Conservation (phyloP, 202 grass and related monocot genomes). For the Schoenoplectus triqueter region DNA sequence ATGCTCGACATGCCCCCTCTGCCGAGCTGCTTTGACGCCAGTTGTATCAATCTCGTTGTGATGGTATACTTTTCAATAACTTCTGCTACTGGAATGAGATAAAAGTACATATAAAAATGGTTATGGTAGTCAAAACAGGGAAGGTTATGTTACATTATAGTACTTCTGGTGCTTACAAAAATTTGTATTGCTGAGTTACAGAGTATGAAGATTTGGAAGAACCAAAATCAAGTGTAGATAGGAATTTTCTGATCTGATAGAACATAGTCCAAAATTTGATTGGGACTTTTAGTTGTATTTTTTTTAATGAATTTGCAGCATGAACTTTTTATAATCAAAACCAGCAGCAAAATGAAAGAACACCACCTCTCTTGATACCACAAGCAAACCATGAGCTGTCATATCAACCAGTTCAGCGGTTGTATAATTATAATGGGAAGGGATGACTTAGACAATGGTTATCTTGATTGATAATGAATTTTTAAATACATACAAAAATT, state of each 20-base stretch:
- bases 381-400: background rate
- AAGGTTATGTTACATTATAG: no score
- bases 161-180: no score
- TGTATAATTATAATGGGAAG: background rate
- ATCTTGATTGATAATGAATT: no score
- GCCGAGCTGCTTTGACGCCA: conserved; percentile 27
- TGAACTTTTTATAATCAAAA: background rate
- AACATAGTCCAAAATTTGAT: background rate
- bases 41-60: background rate
- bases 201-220: background rate
- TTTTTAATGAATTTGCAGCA: background rate
- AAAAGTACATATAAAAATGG: no score
- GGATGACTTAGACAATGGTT: no score
- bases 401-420: background rate
- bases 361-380: background rate
- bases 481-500: no score
- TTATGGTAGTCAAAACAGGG: no score
- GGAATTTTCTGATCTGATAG: background rate
- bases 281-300: background rate
- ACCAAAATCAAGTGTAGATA: background rate
- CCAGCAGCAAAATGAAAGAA: background rate
- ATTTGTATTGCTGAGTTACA: no score
- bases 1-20: conserved; percentile 37
- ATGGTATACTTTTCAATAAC: background rate
- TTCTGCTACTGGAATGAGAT: no score